These are phyloP conservation scores for Populus simonii DNA, from an alignment of 345 rosid species.

Conservation along the genomic window DNA sequence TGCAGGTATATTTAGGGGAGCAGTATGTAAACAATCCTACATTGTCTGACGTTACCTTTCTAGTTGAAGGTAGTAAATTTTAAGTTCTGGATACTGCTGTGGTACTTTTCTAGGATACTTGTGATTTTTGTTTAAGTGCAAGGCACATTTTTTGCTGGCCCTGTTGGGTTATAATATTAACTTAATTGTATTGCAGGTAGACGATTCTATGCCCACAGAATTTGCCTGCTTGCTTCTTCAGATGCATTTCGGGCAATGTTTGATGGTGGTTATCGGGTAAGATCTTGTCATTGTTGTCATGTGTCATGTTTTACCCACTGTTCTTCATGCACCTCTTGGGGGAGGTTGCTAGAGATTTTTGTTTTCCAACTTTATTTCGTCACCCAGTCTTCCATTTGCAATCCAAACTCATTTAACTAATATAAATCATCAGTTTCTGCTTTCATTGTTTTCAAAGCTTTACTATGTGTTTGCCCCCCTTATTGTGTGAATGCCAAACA, in stretches of 20 bases:
- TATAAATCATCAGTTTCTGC: slow-evolving; percentile 1
- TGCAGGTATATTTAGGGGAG: slow-evolving; percentile 94
- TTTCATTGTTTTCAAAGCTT: neutral
- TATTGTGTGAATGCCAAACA: neutral
- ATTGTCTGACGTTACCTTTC: slow-evolving; percentile 90
- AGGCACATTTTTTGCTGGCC: neutral
- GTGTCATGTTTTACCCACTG: slow-evolving; percentile 2
- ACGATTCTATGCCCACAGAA: slow-evolving; percentile 91
- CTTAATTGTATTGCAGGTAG: slow-evolving; percentile 55
- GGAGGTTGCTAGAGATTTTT: neutral
- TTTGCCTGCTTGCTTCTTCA: slow-evolving; percentile 97
- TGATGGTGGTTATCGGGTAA: slow-evolving; percentile 97
- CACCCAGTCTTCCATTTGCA: neutral
- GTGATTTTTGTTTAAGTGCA: neutral
- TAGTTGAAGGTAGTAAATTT: slow-evolving; percentile 76
- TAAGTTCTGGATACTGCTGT: slow-evolving; percentile 10
- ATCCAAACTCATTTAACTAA: neutral
- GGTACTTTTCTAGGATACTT: neutral
- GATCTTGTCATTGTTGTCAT: slow-evolving; percentile 13
- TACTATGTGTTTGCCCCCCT: neutral
- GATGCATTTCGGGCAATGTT: slow-evolving; percentile 99
- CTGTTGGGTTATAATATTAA: neutral
- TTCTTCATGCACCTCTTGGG: neutral
- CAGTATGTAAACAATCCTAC: slow-evolving; percentile 88
- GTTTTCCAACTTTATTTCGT: neutral